A percentile compares a stretch with the other conserved stretches of the same genome.
phyloP scores from a whole-genome alignment of 768 basidiomycete genomes.

The Kwoniella sp. region DNA sequence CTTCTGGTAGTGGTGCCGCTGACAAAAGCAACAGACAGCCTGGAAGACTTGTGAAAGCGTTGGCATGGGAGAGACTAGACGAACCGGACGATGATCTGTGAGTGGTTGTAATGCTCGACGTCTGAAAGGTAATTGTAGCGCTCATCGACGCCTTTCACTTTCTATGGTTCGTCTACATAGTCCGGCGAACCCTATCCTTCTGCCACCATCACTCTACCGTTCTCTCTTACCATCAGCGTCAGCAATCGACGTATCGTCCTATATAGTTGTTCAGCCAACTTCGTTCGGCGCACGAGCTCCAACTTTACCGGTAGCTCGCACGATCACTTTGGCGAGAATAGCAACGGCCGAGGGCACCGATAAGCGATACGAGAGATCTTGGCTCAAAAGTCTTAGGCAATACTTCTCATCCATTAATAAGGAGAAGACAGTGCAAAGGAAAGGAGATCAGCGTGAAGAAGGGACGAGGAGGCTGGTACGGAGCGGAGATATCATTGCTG shows the following conservation, averaged over 20 bases:
- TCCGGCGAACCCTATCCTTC: slow-evolving; percentile 43
- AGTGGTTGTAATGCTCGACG: too few relatives aligned
- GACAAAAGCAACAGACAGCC: not conserved
- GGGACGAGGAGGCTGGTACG: slow-evolving; percentile 29
- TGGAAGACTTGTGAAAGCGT: slow-evolving; percentile 41
- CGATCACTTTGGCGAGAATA: slow-evolving; percentile 48
- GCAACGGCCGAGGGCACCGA: slow-evolving; percentile 48
- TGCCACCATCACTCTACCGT: slow-evolving; percentile 42
- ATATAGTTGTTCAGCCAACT: slow-evolving; percentile 33
- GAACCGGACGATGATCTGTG: slow-evolving; percentile 35
- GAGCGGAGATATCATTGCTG: slow-evolving; percentile 50
- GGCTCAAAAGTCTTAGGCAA: slow-evolving; percentile 35
- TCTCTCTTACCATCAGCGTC: slow-evolving; percentile 29
- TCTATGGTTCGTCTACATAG: slow-evolving; percentile 16
- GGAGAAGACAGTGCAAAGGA: slow-evolving; percentile 13
- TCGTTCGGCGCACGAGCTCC: slow-evolving; percentile 49
- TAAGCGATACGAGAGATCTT: slow-evolving; percentile 51
- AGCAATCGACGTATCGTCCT: slow-evolving; percentile 6
- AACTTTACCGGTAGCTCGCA: slow-evolving; percentile 45
- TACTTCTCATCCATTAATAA: slow-evolving; percentile 27
- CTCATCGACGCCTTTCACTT: not conserved
- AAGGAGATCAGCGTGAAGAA: slow-evolving; percentile 7
- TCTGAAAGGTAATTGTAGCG: too few relatives aligned
- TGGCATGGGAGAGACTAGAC: slow-evolving; percentile 44
- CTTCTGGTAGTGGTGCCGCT: slow-evolving; percentile 20